Base-by-base conservation (phyloP, 257 asterid genomes). In the Solanum ahanhuiri region DNA sequence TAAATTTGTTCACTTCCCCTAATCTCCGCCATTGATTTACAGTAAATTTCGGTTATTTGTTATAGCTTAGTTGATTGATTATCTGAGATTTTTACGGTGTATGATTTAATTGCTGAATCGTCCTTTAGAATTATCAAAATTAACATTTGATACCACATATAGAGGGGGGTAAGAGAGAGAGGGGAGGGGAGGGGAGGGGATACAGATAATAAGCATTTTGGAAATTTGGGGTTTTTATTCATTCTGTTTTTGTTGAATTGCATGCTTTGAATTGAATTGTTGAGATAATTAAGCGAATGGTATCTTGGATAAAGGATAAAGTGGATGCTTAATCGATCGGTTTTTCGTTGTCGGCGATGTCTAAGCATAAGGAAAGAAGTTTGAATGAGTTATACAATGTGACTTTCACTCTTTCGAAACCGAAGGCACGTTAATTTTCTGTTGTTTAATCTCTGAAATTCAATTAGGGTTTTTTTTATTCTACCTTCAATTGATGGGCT, bases 381-480 rank as follows among this genome's bases (percentile, higher is more conserved):
- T 91, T 94, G 83, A 88, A 57, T 86, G 93, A 91, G 87, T 90
- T 94, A 2, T 90, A 90, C 88, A 93, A 92, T 90, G 94, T 88
- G 87, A 91, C 96, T 72, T 87, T 85, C 66, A 85, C 92, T 86
- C 89, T 91, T 82, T 89, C 90, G 41, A 86, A 89, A 73, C 90
- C 94, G 73, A 90, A 94, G 96, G 97, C 91, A 88, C 81, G 95
- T 85, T 87, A 33, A 28, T 67, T 66, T 66, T 72, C 75, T 86
- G 22, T 81, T 57, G 66, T 64, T 79, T 51, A 57, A 25, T 86
- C 70, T 63, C 41, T 8, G 6, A 73, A 48, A 30, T 88, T 77
- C 34, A n/a, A 22, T 90, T 91, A 91, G 93, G 95, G 95, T 88
- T 91, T 91, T 86, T 84, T 72, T 87, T 18, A 22, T 41, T 67